Base-by-base conservation (phyloP, 2,329 filamentous ascomycete species). In the Colletotrichum sp. region DNA sequence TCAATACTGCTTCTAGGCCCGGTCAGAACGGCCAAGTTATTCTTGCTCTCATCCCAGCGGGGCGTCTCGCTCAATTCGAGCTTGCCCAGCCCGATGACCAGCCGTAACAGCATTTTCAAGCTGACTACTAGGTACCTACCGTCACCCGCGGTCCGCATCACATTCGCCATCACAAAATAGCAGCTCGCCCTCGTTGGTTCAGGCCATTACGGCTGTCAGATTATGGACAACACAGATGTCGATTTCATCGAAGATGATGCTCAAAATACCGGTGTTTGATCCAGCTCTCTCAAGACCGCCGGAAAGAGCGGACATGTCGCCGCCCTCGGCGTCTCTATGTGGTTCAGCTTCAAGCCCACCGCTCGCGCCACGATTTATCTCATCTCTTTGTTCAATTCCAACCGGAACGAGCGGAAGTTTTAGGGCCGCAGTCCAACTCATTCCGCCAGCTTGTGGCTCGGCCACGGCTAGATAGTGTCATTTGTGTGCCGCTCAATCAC, bases 171-270 rank as follows among this genome's bases (percentile, higher is more conserved):
- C n/a, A 83, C 85, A 76, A 82, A 81, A 69, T 80, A 82, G 49
- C 78, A 81, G n/a, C 75, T 82, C 19, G 81, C 86, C 25, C 81
- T 86, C 61, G 85, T 87, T 2, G 93, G 95, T 79, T 95, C 93
- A 36, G 93, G 94, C 30, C 95, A 95, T 80, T 92, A 94, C 84
- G 93, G 93, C 63, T 94, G 92, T 79, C 91, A 93, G 79, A 62
- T 67, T 36, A 65, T 75, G n/a, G 72, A 72, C 63, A 75, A 75
- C n/a, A 30, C 55, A 13, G 59, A 52, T 16, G 49, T 22, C 12
- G 82, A 83, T 27, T 74, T 79, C 13, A 67, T 78, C 12, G 76
- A 79, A 52, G 81, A 82, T 12, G 79, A 82, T 44, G 80, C 75
- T 11, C 72, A 78, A 15, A 19, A 64, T 15, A 61, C 62, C 16